Evolutionary conservation across 75 land plant species (phyloP), one percentile per base, ranked within the genome.

Genomic region (Cryptomeria japonica): DNA sequence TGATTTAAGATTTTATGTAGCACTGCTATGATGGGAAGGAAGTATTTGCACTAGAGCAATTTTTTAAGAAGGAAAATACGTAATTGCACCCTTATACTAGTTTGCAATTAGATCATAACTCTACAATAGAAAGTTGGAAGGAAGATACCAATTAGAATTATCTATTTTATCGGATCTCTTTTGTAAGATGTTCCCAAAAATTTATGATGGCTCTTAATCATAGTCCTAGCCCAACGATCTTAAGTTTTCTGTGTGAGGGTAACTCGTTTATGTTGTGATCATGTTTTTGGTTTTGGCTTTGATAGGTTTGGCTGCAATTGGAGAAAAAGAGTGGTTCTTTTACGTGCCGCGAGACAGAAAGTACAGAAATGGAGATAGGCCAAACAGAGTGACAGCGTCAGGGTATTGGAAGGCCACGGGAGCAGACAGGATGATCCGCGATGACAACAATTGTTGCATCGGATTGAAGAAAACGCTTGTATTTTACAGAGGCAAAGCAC

Each of bases 351-450:
- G 96, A 28, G 94, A 95, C 83, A 86, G 92, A 22, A 95, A 95
- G 88, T 95, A 95, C 84, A 86, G 92, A 42, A 95, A 94, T 79
- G 95, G 95, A 34, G 94, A 92, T 39, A 72, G 96, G 42, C 96
- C 96, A 25, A 95, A 95, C 88, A 89, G 96, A 14, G 96, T 95
- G 47, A 94, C 96, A 1, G 89, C 92, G 5, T 94, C 96, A 3
- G 96, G 96, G 10, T 95, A 94, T 88, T 95, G 96, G 96, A 95
- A 95, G 88, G 96, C 96, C 32, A 95, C 96, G 22, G 96, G 96
- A 8, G 94, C 96, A 0, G 96, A 95, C 86, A 51, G 95, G 19
- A 96, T 87, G 90, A 92, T 95, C n/a, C 80, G 90, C 37, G 61
- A 85, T 13, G 94, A 94, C 49, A 88, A 70, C 80, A 85, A 78